A percentile compares a stretch with the other conserved stretches of the same genome.
These are phyloP conservation scores for Talaromyces albobiverticillius DNA, from an alignment of 2,329 filamentous ascomycete species.

Conservation along the genomic window DNA sequence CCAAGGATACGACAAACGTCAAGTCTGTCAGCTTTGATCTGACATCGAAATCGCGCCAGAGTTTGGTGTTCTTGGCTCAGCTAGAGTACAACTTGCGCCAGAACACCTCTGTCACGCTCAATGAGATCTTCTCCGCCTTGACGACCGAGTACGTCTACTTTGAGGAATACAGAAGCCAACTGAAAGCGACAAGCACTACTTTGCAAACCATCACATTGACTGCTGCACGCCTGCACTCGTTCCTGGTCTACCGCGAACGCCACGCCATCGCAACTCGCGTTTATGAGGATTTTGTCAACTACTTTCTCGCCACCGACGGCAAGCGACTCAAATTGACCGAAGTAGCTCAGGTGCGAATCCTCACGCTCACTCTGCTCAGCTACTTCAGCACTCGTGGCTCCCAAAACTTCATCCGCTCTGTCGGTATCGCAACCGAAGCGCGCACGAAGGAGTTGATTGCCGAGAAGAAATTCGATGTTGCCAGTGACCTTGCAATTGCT, in stretches of 20 bases:
- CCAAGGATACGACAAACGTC: constrained; percentile 32
- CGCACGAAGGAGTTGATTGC: constrained; percentile 28
- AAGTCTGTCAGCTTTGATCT: constrained; percentile 31
- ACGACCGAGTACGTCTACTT: constrained; percentile 44
- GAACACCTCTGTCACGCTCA: constrained; percentile 31
- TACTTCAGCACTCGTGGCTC: constrained; percentile 36
- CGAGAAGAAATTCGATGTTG: constrained; percentile 27
- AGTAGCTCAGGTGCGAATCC: constrained; percentile 27
- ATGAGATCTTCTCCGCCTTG: constrained; percentile 43
- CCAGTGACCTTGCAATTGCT: constrained; percentile 32
- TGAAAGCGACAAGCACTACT: constrained; percentile 34
- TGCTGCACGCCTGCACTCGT: constrained; percentile 33
- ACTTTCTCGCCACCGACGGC: constrained; percentile 32
- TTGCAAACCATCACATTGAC: constrained; percentile 36
- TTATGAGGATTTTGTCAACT: constrained; percentile 29
- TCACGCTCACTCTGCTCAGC: constrained; percentile 30
- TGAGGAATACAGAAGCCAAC: constrained; percentile 36
- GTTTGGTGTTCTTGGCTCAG: constrained; percentile 45
- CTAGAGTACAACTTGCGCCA: constrained; percentile 40
- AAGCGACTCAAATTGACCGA: constrained; percentile 27
- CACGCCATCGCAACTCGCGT: constrained; percentile 24
- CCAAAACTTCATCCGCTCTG: constrained; percentile 33
- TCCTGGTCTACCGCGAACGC: constrained; percentile 26
- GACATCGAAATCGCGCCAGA: constrained; percentile 31
- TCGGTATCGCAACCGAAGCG: constrained; percentile 34